Evolutionary conservation across 768 basidiomycete species (phyloP).

Genomic region (Nidularia sp.): DNA sequence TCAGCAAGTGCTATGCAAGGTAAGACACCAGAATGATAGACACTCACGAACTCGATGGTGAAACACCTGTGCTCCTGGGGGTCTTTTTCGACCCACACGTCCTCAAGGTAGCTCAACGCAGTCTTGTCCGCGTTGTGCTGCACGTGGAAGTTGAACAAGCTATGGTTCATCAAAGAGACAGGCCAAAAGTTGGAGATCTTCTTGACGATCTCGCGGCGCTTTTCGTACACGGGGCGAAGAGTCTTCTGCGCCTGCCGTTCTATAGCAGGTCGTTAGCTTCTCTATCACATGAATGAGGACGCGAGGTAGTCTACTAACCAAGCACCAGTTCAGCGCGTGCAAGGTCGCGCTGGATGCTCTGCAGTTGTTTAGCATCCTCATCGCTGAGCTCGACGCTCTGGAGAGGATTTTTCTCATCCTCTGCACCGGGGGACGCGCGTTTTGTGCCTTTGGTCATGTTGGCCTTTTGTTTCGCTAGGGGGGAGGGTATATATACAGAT

Average conservation of each 20-base stretch:
- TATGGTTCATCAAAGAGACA: slow-evolving; percentile 76
- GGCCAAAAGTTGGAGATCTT: slow-evolving; percentile 80
- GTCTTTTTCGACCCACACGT: slow-evolving; percentile 80
- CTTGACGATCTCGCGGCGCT: slow-evolving; percentile 64
- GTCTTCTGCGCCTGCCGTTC: slow-evolving; percentile 62
- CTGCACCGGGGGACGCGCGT: slow-evolving; percentile 77
- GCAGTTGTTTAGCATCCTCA: slow-evolving; percentile 68
- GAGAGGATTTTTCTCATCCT: slow-evolving; percentile 68
- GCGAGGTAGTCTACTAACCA: slow-evolving; percentile 42
- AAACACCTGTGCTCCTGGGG: slow-evolving; percentile 73
- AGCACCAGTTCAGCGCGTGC: slow-evolving; percentile 68
- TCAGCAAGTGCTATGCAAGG: background rate
- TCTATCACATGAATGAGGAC: background rate
- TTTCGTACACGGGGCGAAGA: slow-evolving; percentile 61
- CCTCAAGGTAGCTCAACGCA: slow-evolving; percentile 80
- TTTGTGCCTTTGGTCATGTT: slow-evolving; percentile 53
- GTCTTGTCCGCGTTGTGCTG: slow-evolving; percentile 76
- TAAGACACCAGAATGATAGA: background rate
- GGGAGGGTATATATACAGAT: slow-evolving; percentile 8
- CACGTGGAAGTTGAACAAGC: slow-evolving; percentile 55
- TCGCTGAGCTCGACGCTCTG: slow-evolving; percentile 65
- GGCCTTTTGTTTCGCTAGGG: background rate
- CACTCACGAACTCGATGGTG: slow-evolving; percentile 84
- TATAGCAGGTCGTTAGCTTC: slow-evolving; percentile 19
- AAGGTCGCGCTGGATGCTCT: slow-evolving; percentile 62